Evolutionary conservation across 2,329 filamentous ascomycete species (phyloP), one percentile per base, ranked within the genome.

Genomic region (Colletotrichum lentis): DNA sequence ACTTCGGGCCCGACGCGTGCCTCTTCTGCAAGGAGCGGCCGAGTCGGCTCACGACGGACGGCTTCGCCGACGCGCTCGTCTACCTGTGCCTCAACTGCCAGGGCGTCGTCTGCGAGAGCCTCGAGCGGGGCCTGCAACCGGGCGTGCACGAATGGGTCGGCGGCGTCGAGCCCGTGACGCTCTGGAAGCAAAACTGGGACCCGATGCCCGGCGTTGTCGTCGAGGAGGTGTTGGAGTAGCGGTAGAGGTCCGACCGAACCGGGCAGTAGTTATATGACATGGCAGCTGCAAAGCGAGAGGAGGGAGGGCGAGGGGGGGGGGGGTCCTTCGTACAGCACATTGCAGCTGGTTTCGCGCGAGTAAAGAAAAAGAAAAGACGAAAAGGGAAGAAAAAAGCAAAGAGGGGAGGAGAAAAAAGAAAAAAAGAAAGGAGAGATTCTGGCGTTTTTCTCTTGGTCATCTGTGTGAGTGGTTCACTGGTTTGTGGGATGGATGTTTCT

Each of bases 71-170:
- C 44, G 1, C 57, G 2, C 69, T 72, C 6, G 71, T 74, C 1
- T 82, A 76, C 73, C 67, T 72, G 8, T 82, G 80, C 64, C 61
- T 79, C 52, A 72, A 71, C 5, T 82, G 80, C 69, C 52, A 73
- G 46, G 74, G 72, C 2, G 47, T 72, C 27, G 73, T 77, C 7
- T 20, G 71, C 37, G 64, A 64, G 22, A 2, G 12, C 24, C 31
- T 37, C 20, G 35, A 37, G 46, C 49, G n/a, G 46, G 52, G 47
- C 35, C 18, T 67, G 56, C 27, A 31, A 37, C 49, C 44, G 16
- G 70, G 66, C 22, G 47, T 63, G 18, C 37, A 59, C 39, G 52
- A 31, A 39, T 61, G 56, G 55, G n/a, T 69, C 18, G 73, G 69
- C 46, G 73, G 73, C 3, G 20, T 41, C 22, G 54, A 53, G 11